These are phyloP conservation scores for Candida incommunis DNA, from an alignment of 805 yeast species.

Conservation along the genomic window DNA sequence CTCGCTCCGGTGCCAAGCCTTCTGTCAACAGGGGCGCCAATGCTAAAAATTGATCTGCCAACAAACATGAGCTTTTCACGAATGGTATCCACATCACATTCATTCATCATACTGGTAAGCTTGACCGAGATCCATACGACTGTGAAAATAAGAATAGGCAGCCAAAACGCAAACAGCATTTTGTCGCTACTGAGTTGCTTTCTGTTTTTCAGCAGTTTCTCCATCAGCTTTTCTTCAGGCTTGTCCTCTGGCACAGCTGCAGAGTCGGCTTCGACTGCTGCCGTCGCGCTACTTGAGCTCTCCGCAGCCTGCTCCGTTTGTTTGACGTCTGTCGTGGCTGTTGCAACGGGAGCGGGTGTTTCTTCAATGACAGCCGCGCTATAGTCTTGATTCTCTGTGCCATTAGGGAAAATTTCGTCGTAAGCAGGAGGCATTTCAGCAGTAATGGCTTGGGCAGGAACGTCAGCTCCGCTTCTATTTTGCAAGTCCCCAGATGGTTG, in stretches of 20 bases:
- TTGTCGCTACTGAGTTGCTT: conserved; percentile 12
- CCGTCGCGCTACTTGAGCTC: background rate
- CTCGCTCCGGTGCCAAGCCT: background rate
- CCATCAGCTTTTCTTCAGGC: conserved; percentile 7
- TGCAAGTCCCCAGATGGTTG: no score
- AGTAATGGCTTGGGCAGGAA: background rate
- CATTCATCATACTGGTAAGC: conserved; percentile 1
- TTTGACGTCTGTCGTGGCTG: conserved; percentile 3
- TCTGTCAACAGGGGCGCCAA: background rate
- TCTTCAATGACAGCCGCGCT: conserved; percentile 10
- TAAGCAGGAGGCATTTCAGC: conserved; percentile 5
- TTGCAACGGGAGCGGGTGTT: background rate
- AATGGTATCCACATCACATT: background rate
- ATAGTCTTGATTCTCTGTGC: conserved; percentile 14
- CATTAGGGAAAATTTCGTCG: conserved; percentile 22
- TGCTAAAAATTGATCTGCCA: background rate
- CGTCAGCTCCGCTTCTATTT: no score
- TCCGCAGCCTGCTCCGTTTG: conserved; percentile 11
- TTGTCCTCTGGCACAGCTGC: conserved; percentile 3
- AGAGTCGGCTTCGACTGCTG: background rate
- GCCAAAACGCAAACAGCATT: conserved; percentile 17
- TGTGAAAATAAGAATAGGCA: conserved; percentile 4
- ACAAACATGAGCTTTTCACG: conserved; percentile 1
- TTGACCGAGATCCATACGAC: background rate
- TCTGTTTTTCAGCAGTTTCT: conserved; percentile 10